A percentile compares a stretch with the other conserved stretches of the same genome.
Conservation (phyloP, 2,329 filamentous ascomycete genomes). For the Pezicula rhizophila region DNA sequence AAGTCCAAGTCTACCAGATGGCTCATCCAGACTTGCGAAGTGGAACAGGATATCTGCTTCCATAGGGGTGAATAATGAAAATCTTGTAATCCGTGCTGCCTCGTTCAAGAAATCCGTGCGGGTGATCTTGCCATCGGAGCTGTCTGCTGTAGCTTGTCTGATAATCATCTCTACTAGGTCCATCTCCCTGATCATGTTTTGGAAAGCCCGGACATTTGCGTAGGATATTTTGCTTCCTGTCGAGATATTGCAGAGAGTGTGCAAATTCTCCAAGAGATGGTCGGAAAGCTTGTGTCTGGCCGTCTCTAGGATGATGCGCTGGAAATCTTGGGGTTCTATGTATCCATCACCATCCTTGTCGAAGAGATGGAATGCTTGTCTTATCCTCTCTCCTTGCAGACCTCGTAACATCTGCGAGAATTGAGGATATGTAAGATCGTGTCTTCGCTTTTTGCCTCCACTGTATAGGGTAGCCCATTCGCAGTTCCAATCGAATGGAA, state of each 20-base stretch:
- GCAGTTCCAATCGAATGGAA: conserved; percentile 95
- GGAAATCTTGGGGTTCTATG: conserved; percentile 92
- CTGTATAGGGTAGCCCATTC: conserved; percentile 96
- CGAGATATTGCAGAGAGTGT: conserved; percentile 91
- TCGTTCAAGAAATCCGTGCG: conserved; percentile 91
- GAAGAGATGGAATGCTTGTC: conserved; percentile 88
- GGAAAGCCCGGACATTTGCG: conserved; percentile 93
- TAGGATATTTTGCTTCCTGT: conserved; percentile 91
- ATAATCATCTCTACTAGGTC: conserved; percentile 93
- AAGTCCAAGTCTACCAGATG: conserved; percentile 76
- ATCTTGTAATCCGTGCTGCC: conserved; percentile 83
- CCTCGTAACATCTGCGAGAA: conserved; percentile 98
- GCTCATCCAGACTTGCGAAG: conserved; percentile 88
- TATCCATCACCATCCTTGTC: conserved; percentile 90
- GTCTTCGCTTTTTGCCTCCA: conserved; percentile 78
- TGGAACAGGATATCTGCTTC: conserved; percentile 98
- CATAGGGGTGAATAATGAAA: conserved; percentile 96
- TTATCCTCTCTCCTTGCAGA: conserved; percentile 89
- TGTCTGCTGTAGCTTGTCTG: conserved; percentile 77
- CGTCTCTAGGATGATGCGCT: conserved; percentile 91
- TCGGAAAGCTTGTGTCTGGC: conserved; percentile 95
- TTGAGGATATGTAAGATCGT: conserved; percentile 89
- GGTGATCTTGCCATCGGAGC: conserved; percentile 86
- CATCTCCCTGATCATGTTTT: conserved; percentile 97
- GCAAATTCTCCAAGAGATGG: conserved; percentile 84